Conservation (phyloP, 495 filamentous ascomycete species). For the Halenospora varia region DNA sequence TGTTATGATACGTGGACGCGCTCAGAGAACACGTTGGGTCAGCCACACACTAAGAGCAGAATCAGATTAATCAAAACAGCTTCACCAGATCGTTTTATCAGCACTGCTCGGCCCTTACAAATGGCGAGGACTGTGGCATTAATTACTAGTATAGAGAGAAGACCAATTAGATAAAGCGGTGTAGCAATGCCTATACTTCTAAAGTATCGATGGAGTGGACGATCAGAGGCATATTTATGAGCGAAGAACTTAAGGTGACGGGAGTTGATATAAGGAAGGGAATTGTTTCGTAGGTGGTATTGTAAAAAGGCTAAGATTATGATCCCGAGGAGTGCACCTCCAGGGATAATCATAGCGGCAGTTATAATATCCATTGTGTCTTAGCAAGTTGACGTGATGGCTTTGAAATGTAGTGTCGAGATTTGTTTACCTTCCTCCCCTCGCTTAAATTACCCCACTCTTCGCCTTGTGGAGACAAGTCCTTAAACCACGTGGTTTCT, state of each 20-base stretch:
- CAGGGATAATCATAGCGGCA: conserved; percentile 13
- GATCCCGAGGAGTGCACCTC: conserved; percentile 14
- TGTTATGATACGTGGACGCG: conserved; percentile 11
- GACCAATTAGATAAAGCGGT: conserved; percentile 16
- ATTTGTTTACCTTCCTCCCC: no score
- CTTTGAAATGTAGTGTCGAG: no score
- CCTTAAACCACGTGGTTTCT: no score
- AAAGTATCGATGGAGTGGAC: conserved; percentile 11
- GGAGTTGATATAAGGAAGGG: conserved; percentile 15
- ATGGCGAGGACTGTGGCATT: conserved; percentile 14
- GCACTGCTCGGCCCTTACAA: conserved; percentile 6
- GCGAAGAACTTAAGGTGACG: conserved; percentile 13
- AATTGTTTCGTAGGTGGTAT: conserved; percentile 14
- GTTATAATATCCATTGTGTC: conserved; percentile 15
- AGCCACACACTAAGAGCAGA: conserved; percentile 9
- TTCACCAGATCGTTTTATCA: conserved; percentile 16
- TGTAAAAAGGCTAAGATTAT: conserved; percentile 16
- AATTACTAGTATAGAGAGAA: conserved; percentile 17
- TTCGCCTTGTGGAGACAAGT: no score
- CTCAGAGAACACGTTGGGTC: conserved; percentile 17
- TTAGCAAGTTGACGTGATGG: no score
- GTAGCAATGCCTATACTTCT: conserved; percentile 13
- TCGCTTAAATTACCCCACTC: no score
- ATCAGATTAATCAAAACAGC: conserved; percentile 19
- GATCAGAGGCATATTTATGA: conserved; percentile 14